Evolutionary conservation across 305 asterid genomes (phyloP).

Genomic region (Salvia sclarea): DNA sequence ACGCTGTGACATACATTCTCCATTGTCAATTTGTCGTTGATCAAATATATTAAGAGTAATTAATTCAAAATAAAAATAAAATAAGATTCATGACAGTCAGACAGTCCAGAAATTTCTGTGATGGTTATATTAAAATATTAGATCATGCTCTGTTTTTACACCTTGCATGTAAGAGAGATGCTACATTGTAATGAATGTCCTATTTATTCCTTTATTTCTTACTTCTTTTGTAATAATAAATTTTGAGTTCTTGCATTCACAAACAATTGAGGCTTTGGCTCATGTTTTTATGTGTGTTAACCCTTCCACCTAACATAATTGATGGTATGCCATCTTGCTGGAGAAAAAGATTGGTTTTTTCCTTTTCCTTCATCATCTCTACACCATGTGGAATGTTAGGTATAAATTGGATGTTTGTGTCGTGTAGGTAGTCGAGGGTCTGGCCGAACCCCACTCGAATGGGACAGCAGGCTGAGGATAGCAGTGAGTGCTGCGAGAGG

Average conservation of each 20-base stretch:
- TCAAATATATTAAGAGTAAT: neutral
- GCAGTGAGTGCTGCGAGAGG: conserved; percentile 86
- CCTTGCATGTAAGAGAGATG: neutral
- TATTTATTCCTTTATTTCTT: neutral
- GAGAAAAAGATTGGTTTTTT: neutral
- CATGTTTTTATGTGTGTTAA: too few relatives aligned
- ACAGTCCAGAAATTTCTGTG: neutral
- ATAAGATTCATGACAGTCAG: neutral
- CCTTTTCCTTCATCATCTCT: neutral
- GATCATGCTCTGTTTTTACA: conserved; percentile 18
- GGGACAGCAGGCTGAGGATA: conserved; percentile 83
- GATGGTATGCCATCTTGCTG: neutral
- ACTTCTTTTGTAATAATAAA: neutral
- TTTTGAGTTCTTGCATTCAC: neutral
- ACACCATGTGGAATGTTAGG: neutral
- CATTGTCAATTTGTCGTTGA: conserved; percentile 21
- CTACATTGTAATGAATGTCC: neutral
- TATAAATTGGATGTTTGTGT: neutral
- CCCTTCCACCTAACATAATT: too few relatives aligned
- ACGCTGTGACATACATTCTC: conserved; percentile 39
- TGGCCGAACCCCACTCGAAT: conserved; percentile 93
- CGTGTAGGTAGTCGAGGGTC: conserved; percentile 92
- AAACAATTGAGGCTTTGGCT: neutral
- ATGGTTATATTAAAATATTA: neutral
- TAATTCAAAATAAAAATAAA: neutral